Conservation (phyloP, 73 alveolate genomes). For the Stentor coeruleus region DNA sequence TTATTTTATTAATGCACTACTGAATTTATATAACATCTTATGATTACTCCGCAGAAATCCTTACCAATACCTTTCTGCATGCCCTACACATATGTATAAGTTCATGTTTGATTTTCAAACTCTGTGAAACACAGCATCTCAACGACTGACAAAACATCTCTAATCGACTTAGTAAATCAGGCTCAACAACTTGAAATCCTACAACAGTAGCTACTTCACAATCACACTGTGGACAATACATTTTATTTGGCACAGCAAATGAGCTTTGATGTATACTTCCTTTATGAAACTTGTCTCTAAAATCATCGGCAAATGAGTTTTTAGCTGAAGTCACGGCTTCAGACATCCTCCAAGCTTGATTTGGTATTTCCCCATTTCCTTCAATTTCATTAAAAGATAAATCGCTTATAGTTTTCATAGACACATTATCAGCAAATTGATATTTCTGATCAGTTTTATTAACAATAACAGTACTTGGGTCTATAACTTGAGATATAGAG, state of each 20-base stretch:
- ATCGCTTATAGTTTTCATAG: background rate
- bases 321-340: background rate
- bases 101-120: no score
- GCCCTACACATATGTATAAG: background rate
- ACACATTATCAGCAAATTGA: no score
- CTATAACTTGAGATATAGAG: background rate
- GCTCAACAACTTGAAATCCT: background rate
- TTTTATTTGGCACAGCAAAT: background rate
- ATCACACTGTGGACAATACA: background rate
- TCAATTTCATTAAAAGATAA: background rate
- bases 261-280: background rate
- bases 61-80: background rate
- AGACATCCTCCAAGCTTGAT: background rate
- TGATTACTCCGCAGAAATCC: background rate
- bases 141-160: background rate
- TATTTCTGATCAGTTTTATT: no score
- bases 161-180: background rate
- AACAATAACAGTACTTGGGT: no score
- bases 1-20: no score
- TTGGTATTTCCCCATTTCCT: background rate
- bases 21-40: no score
- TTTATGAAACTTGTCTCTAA: background rate
- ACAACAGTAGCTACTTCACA: background rate
- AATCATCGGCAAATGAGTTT: background rate
- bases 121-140: background rate